Conservation (phyloP, 805 yeast genomes). For the Suhomyces sp. region DNA sequence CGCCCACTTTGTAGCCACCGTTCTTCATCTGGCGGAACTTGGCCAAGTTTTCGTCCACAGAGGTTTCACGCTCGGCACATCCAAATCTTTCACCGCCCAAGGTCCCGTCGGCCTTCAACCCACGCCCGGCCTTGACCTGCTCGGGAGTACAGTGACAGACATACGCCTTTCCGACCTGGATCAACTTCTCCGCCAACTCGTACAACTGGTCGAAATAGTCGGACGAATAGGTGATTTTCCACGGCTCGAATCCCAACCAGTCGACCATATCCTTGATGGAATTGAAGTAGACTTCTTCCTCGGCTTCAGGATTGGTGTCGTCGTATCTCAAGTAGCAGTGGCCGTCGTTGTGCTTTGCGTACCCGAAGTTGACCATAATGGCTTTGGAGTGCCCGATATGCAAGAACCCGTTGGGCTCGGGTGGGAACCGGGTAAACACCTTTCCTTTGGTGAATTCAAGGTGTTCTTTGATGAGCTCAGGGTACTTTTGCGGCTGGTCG, state of each 20-base stretch:
- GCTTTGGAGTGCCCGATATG: slow-evolving; percentile 99
- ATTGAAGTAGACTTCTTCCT: slow-evolving; percentile 85
- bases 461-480: slow-evolving; percentile 81
- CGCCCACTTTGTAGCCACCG: slow-evolving; percentile 84
- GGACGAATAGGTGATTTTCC: slow-evolving; percentile 92
- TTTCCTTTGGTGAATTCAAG: slow-evolving; percentile 72
- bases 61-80: slow-evolving; percentile 69
- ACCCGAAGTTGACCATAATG: slow-evolving; percentile 97
- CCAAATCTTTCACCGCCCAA: slow-evolving; percentile 90
- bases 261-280: slow-evolving; percentile 79
- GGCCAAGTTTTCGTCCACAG: slow-evolving; percentile 67
- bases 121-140: slow-evolving; percentile 86
- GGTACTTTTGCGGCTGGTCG: slow-evolving; percentile 86
- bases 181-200: slow-evolving; percentile 80
- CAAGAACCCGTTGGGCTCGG: slow-evolving; percentile 96
- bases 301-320: slow-evolving; percentile 99
- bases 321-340: slow-evolving; percentile 90
- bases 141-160: slow-evolving; percentile 93
- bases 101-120: slow-evolving; percentile 86
- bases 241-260: slow-evolving; percentile 95
- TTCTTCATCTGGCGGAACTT: slow-evolving; percentile 91
- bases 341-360: slow-evolving; percentile 82
- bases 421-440: slow-evolving; percentile 95
- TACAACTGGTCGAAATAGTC: slow-evolving; percentile 92
- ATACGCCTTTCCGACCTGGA: slow-evolving; percentile 70